Evolutionary conservation across 192 early-diverging fungal genomes (phyloP), one percentile per base, ranked within the genome.

Genomic region (Phlyctochytrium bullatum): DNA sequence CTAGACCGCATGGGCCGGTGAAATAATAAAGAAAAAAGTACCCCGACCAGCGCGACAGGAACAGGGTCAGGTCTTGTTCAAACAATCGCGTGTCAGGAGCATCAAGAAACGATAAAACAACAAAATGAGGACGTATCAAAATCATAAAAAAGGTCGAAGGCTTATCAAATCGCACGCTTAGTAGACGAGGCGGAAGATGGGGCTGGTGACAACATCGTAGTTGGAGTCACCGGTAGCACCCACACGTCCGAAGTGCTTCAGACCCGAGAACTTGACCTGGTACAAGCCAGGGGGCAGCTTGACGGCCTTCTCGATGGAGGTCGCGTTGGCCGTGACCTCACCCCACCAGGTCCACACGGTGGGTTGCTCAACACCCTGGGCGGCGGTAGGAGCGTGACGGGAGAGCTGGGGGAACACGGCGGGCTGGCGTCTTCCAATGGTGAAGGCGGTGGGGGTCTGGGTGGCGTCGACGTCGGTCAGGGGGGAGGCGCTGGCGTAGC

Each of bases 201-300:
- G 54, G 6, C 12, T 20, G 6, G 25, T 57, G 54, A 57, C 54
- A 28, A 57, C 54, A 28, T 57, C 54, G 54, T 57, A 57, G 54
- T 57, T 27, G 6, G 54, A 57, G 54, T 57, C 54, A 10, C 54
- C 54, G 4, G 14, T 57, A 6, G 54, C 54, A 10, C 54, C 54
- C 4, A 57, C 54, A 10, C 54, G 12, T 6, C 54, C 54, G 25
- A 57, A 57, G 54, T 57, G 54, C 54, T 27, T 10, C 16, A 57
- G 27, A 10, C 20, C 54, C 10, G 54, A 57, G 54, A 57, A 24
- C 54, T 57, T 57, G 54, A 57, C 20, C 14, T 27, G 16, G 54
- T 57, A 57, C 20, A 57, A 28, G 12, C 54, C 54, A 6, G 12
- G 12, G 54, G 54, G 54, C 4, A 57, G 14, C 12, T 10, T 6